Conservation (phyloP, 768 basidiomycete species). For the Tephrocybe rancida region DNA sequence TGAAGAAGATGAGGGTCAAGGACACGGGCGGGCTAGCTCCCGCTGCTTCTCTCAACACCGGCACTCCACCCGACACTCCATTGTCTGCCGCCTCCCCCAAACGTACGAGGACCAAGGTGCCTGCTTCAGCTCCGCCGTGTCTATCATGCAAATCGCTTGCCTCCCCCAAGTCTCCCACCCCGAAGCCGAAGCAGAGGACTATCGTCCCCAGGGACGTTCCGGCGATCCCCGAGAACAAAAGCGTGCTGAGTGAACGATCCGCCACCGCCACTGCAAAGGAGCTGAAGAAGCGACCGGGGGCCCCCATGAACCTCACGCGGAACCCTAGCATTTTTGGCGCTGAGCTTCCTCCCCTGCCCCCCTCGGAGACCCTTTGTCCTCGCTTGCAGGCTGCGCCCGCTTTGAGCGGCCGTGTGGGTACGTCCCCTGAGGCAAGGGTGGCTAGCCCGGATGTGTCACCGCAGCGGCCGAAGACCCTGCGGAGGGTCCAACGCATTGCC, state of each 20-base stretch:
- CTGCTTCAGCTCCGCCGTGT: constrained; percentile 20
- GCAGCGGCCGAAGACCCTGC: constrained; percentile 43
- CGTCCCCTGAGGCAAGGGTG: constrained; percentile 1
- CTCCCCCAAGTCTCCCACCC: constrained; percentile 28
- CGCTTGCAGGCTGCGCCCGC: constrained; percentile 15
- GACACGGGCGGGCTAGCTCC: constrained; percentile 15
- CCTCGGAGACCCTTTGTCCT: constrained; percentile 11
- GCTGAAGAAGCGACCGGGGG: constrained; percentile 18
- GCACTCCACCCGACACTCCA: constrained; percentile 21
- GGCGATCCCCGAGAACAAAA: constrained; percentile 1
- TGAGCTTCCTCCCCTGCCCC: constrained; percentile 54
- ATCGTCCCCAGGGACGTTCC: not conserved
- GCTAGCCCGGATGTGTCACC: constrained; percentile 13
- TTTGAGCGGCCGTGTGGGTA: constrained; percentile 8
- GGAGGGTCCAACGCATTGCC: constrained; percentile 49
- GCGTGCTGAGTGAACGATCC: not conserved
- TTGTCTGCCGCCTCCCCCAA: constrained; percentile 18
- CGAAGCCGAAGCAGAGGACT: constrained; percentile 18
- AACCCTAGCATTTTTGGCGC: constrained; percentile 71
- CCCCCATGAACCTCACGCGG: constrained; percentile 53
- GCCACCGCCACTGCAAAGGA: constrained; percentile 6
- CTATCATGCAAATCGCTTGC: constrained; percentile 11
- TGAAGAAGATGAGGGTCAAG: constrained; percentile 60
- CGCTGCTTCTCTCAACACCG: constrained; percentile 26
- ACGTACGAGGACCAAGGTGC: constrained; percentile 22